phyloP scores from a whole-genome alignment of 768 basidiomycete genomes.

The Leccinum boreale region DNA sequence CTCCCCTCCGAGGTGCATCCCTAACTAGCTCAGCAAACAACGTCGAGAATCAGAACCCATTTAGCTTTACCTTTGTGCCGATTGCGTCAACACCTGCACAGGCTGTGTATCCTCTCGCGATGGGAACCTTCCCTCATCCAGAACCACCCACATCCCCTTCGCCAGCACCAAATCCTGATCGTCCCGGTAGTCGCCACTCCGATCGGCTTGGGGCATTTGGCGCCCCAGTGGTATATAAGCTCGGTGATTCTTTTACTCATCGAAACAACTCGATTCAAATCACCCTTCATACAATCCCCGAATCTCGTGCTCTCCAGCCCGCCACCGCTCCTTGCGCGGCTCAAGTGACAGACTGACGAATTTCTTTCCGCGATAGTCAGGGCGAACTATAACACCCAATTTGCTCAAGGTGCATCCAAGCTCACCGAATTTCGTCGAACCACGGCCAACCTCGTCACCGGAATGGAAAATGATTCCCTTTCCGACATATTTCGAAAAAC shows the following conservation, averaged over 20 bases:
- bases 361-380: too few relatives aligned
- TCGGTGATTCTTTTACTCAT: too few relatives aligned
- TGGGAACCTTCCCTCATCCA: slow-evolving; percentile 34
- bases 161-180: slow-evolving; percentile 31
- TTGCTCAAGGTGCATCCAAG: too few relatives aligned
- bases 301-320: too few relatives aligned
- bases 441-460: too few relatives aligned
- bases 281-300: background rate
- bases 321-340: too few relatives aligned
- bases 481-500: background rate
- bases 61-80: slow-evolving; percentile 50
- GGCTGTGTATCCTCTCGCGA: slow-evolving; percentile 35
- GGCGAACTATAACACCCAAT: too few relatives aligned
- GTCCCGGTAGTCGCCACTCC: slow-evolving; percentile 33
- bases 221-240: slow-evolving; percentile 12
- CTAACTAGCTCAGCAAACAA: slow-evolving; percentile 48
- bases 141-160: slow-evolving; percentile 35
- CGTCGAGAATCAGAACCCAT: slow-evolving; percentile 52
- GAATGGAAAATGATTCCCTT: too few relatives aligned
- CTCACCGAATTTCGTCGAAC: too few relatives aligned
- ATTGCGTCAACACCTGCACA: slow-evolving; percentile 52
- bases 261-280: too few relatives aligned
- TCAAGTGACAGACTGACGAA: too few relatives aligned
- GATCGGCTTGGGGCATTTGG: slow-evolving; percentile 29
- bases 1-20: slow-evolving; percentile 36